Conservation (phyloP, 2,329 filamentous ascomycete genomes). For the Cladosporium sp. region DNA sequence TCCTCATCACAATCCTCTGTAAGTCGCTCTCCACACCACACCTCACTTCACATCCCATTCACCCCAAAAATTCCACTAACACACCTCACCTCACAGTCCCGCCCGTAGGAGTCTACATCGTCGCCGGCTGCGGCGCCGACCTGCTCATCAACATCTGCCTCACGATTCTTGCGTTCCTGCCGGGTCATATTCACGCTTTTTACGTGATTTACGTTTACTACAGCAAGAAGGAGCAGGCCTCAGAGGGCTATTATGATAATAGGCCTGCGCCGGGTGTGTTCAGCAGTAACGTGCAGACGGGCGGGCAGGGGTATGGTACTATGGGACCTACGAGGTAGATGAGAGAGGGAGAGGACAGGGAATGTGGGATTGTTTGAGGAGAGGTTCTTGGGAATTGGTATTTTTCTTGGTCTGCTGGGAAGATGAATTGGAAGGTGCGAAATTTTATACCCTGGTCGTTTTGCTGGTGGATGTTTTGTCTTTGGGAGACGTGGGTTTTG, state of each 20-base stretch:
- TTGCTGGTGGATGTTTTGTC: too few relatives aligned
- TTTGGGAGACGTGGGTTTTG: too few relatives aligned
- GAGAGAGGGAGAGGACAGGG: too few relatives aligned
- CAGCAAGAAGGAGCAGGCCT: conserved; percentile 61
- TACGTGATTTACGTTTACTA: conserved; percentile 82
- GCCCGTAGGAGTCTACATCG: conserved; percentile 44
- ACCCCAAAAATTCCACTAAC: conserved; percentile 2
- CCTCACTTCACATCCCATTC: too few relatives aligned
- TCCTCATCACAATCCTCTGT: conserved; percentile 44
- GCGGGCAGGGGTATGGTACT: conserved; percentile 39
- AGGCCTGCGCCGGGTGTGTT: conserved; percentile 64
- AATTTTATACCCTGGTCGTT: too few relatives aligned
- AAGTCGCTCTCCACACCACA: conserved; percentile 14
- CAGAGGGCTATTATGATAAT: conserved; percentile 52
- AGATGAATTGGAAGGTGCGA: too few relatives aligned
- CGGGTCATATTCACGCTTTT: conserved; percentile 65
- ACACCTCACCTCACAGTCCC: conserved; percentile 33
- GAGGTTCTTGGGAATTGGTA: too few relatives aligned
- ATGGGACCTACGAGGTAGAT: conserved; percentile 7
- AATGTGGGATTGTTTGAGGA: too few relatives aligned
- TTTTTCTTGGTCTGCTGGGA: too few relatives aligned
- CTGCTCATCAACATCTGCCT: conserved; percentile 44
- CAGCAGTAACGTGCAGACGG: conserved; percentile 66
- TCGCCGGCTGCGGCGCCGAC: conserved; percentile 47
- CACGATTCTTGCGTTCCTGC: conserved; percentile 55